Percentiles rank a stretch among this genome's conserved stretches.
Conservation (phyloP, 192 early-diverging fungal species). For the Rhizoclosmatium sp. region DNA sequence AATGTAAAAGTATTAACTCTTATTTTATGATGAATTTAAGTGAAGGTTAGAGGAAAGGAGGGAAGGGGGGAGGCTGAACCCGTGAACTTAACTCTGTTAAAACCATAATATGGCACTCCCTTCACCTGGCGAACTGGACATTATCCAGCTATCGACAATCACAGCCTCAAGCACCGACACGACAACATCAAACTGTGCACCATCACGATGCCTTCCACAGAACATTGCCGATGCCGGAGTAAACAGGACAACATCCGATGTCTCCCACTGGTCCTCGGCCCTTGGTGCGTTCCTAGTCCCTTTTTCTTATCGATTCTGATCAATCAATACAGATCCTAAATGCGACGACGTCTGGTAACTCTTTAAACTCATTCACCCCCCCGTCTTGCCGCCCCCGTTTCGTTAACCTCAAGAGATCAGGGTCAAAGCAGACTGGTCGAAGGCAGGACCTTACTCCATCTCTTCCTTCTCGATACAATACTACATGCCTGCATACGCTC, state of each 20-base stretch:
- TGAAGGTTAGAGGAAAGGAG: too few species aligned
- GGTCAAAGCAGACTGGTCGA: slow-evolving; percentile 20
- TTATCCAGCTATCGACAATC: neutral
- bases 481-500: neutral
- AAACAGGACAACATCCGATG: neutral
- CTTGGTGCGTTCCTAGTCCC: neutral
- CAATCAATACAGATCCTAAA: too few species aligned
- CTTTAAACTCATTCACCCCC: too few species aligned
- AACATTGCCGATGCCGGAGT: neutral
- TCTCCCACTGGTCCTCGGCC: neutral
- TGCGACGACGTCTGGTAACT: too few species aligned
- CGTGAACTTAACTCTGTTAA: too few species aligned
- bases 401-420: neutral
- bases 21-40: too few species aligned
- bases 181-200: neutral
- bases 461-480: slow-evolving; percentile 13
- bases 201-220: neutral
- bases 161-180: slow-evolving; percentile 2
- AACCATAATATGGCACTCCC: too few species aligned
- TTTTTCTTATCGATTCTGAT: too few species aligned
- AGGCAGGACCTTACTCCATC: neutral
- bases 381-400: neutral
- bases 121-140: neutral
- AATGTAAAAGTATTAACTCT: too few species aligned
- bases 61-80: too few species aligned